These are phyloP conservation scores for Fusarium floridanum DNA, from an alignment of 2,329 filamentous ascomycete genomes.

Conservation along the genomic window DNA sequence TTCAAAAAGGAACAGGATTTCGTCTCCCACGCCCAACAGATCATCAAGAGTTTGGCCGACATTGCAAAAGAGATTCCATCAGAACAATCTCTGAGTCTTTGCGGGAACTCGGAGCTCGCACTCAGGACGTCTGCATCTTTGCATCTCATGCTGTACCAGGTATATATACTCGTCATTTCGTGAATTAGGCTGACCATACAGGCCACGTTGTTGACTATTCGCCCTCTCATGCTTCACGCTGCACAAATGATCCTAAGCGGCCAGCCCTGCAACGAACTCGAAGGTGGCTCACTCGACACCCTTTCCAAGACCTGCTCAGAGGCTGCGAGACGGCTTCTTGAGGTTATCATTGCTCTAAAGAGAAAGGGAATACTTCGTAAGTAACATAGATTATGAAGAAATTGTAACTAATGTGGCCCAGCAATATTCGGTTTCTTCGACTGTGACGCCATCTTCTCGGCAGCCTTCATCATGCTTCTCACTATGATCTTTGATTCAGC, in stretches of 20 bases:
- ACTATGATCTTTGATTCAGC: background rate
- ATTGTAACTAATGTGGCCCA: background rate
- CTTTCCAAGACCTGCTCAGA: background rate
- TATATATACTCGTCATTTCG: background rate
- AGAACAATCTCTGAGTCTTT: background rate
- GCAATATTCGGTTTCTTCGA: slow-evolving; percentile 2
- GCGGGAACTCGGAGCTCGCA: background rate
- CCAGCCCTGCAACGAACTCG: background rate
- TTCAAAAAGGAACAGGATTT: background rate
- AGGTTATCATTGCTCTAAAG: background rate
- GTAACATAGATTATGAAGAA: background rate
- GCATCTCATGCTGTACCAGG: slow-evolving; percentile 1
- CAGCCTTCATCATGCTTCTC: background rate
- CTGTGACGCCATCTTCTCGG: background rate
- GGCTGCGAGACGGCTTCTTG: background rate
- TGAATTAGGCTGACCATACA: background rate
- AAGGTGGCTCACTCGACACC: background rate
- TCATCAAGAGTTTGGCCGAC: background rate
- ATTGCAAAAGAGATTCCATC: slow-evolving; percentile 3
- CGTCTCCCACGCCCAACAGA: background rate
- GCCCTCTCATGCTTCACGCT: background rate
- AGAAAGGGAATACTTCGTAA: background rate
- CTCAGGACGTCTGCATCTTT: background rate
- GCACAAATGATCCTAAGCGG: background rate
- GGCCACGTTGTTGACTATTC: background rate